Conservation (phyloP, 1,284 basidiomycete species). For the Chalciporus sp. region DNA sequence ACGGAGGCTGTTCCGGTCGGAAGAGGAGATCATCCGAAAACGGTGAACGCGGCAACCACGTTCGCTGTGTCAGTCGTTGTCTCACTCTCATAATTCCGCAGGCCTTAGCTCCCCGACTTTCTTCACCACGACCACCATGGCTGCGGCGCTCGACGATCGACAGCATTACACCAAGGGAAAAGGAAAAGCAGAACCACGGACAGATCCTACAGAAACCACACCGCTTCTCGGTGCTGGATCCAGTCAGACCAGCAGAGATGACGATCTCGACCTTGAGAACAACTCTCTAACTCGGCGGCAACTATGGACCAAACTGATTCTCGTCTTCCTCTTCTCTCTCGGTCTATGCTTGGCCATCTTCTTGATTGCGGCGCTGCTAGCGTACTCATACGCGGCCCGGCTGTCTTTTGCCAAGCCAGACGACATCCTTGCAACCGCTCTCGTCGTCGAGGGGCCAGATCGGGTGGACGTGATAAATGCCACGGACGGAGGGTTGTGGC, state of each 20-base stretch:
- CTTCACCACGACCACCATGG: constrained; percentile 24
- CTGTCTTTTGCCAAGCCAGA: constrained; percentile 57
- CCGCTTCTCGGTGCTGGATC: constrained; percentile 33
- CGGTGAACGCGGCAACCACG: constrained; percentile 14
- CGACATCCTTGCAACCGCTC: constrained; percentile 55
- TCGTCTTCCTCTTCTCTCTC: constrained; percentile 38
- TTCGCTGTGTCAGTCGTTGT: constrained; percentile 11
- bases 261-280: constrained; percentile 15
- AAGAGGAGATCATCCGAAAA: constrained; percentile 11
- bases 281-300: constrained; percentile 17
- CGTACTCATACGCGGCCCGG: constrained; percentile 64
- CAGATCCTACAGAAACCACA: constrained; percentile 34
- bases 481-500: constrained; percentile 61
- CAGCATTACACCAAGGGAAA: constrained; percentile 31
- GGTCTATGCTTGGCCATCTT: constrained; percentile 45
- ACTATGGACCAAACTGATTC: constrained; percentile 30
- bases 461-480: constrained; percentile 61
- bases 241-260: constrained; percentile 17
- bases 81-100: neutral
- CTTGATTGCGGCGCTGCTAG: constrained; percentile 49
- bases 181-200: constrained; percentile 26
- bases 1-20: neutral
- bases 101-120: neutral
- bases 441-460: constrained; percentile 63
- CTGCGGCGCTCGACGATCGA: constrained; percentile 16